A percentile compares a stretch with the other conserved stretches of the same genome.
Conservation (phyloP, 2,329 filamentous ascomycete genomes). For the Alternaria sp. region DNA sequence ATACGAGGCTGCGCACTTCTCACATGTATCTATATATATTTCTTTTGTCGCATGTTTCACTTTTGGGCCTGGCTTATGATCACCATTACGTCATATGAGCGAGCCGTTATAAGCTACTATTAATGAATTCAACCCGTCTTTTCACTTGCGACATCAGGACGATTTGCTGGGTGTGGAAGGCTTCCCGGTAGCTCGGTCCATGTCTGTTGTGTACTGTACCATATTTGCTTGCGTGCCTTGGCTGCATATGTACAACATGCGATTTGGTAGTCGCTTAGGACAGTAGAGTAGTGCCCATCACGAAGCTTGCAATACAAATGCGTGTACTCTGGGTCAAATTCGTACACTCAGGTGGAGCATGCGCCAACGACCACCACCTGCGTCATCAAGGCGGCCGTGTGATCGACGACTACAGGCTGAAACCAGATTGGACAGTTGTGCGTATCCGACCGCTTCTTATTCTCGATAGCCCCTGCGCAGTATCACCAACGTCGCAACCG, state of each 20-base stretch:
- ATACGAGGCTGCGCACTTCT: slow-evolving; percentile 11
- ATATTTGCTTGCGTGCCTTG: slow-evolving; percentile 10
- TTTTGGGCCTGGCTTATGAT: slow-evolving; percentile 3
- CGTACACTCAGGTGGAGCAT: not conserved
- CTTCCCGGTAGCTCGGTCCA: not conserved
- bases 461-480: not conserved
- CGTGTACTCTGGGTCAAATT: not conserved
- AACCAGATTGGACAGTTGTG: not conserved
- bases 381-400: not conserved
- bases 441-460: not conserved
- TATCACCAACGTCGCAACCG: slow-evolving; percentile 8
- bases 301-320: not conserved
- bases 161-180: not conserved
- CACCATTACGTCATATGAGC: not conserved
- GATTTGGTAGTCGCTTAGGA: slow-evolving; percentile 9
- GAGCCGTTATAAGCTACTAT: slow-evolving; percentile 4
- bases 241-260: slow-evolving; percentile 27
- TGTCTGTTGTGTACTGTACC: slow-evolving; percentile 11
- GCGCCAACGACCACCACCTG: not conserved
- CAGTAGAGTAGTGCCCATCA: not conserved
- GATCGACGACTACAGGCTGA: not conserved
- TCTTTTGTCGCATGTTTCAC: not conserved
- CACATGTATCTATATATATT: slow-evolving; percentile 16
- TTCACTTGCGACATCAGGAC: not conserved
- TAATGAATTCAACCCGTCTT: slow-evolving; percentile 13